These are phyloP conservation scores for Lyophyllum decastes DNA, from an alignment of 768 basidiomycete species.

Conservation along the genomic window DNA sequence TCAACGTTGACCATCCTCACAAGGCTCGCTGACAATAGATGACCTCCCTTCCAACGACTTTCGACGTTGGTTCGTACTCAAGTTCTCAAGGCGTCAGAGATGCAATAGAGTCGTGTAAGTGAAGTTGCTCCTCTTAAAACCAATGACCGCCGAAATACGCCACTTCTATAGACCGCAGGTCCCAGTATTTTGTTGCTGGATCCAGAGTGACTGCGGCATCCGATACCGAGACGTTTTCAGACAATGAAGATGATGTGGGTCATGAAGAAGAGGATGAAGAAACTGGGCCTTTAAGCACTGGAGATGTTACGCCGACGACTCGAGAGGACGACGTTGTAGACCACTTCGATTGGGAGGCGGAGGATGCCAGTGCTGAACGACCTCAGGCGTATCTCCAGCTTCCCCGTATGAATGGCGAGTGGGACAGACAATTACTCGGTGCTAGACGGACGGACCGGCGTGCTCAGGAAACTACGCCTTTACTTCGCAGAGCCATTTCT, in stretches of 20 bases:
- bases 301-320: slow-evolving; percentile 7
- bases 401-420: not conserved
- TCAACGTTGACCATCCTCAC: not conserved
- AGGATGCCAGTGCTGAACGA: slow-evolving; percentile 11
- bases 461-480: slow-evolving; percentile 31
- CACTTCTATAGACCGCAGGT: slow-evolving; percentile 56
- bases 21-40: slow-evolving; percentile 18
- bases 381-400: not conserved
- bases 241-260: slow-evolving; percentile 36
- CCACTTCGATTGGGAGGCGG: slow-evolving; percentile 23
- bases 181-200: slow-evolving; percentile 66
- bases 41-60: slow-evolving; percentile 49
- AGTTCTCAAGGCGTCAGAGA: slow-evolving; percentile 52
- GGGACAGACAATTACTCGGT: not conserved
- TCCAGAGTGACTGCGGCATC: slow-evolving; percentile 55
- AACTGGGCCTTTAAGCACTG: slow-evolving; percentile 21
- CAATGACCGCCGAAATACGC: not conserved
- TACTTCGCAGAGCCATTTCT: slow-evolving; percentile 35
- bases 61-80: slow-evolving; percentile 47
- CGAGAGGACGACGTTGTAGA: slow-evolving; percentile 17
- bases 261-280: slow-evolving; percentile 21
- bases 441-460: not conserved
- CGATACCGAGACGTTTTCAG: slow-evolving; percentile 36
- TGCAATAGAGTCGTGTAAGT: slow-evolving; percentile 63
- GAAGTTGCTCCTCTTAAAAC: not conserved